These are phyloP conservation scores for Filosporella fistucella DNA, from an alignment of 495 filamentous ascomycete species.

Conservation along the genomic window DNA sequence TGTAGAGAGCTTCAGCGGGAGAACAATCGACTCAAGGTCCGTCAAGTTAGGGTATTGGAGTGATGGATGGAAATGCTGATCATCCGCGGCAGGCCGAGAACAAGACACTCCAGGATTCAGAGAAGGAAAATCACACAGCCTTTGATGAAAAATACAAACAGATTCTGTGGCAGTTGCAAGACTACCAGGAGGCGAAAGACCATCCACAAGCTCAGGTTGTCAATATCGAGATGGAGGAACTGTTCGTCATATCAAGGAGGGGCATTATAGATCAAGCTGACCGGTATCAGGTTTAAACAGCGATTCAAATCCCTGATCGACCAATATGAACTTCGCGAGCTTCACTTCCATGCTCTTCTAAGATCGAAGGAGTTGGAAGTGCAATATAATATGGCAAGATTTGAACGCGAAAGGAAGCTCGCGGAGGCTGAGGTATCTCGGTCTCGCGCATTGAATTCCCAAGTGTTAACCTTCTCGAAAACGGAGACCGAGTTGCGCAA, in stretches of 20 bases:
- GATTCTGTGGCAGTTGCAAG: constrained; percentile 74
- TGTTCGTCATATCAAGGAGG: constrained; percentile 49
- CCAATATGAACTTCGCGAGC: constrained; percentile 89
- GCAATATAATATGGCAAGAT: constrained; percentile 79
- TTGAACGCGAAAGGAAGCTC: constrained; percentile 81
- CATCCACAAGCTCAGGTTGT: constrained; percentile 67
- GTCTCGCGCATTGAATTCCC: constrained; percentile 77
- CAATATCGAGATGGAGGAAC: constrained; percentile 78
- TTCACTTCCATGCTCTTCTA: constrained; percentile 84
- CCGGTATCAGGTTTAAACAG: constrained; percentile 65
- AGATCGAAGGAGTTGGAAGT: constrained; percentile 96
- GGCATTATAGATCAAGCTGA: background rate
- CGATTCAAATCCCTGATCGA: constrained; percentile 93
- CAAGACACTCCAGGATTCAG: constrained; percentile 76
- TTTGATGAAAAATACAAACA: constrained; percentile 79
- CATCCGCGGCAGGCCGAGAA: constrained; percentile 72
- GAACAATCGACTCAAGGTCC: constrained; percentile 95
- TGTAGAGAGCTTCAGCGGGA: constrained; percentile 90
- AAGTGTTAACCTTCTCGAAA: constrained; percentile 94
- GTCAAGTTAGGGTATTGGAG: constrained; percentile 2
- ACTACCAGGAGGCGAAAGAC: constrained; percentile 71
- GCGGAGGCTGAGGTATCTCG: constrained; percentile 75
- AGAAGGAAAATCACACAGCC: constrained; percentile 73
- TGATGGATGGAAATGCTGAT: constrained; percentile 11
- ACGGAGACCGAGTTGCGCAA: constrained; percentile 90